Evolutionary conservation across 2,329 filamentous ascomycete species (phyloP).

Genomic region (Aspergillus fructus): DNA sequence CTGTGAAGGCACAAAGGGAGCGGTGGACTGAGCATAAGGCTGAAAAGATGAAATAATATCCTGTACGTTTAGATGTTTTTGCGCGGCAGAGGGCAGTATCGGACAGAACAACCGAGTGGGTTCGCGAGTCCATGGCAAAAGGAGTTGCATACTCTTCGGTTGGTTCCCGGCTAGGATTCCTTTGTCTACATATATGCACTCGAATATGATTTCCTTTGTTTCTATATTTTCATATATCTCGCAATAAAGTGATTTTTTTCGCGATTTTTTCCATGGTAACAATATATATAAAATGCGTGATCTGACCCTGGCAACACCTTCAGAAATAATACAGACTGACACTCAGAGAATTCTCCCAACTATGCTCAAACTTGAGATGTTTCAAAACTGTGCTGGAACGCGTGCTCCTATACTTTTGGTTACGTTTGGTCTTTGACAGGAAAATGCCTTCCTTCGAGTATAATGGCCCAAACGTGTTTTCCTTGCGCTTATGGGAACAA

Average conservation of each 20-base stretch:
- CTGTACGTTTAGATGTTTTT: slow-evolving; percentile 43
- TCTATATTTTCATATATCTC: not conserved
- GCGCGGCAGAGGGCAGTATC: slow-evolving; percentile 30
- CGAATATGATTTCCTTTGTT: slow-evolving; percentile 34
- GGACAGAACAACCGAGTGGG: slow-evolving; percentile 21
- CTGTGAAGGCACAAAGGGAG: slow-evolving; percentile 22
- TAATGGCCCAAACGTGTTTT: not conserved
- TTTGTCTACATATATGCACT: slow-evolving; percentile 26
- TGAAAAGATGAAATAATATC: slow-evolving; percentile 41
- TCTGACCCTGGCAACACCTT: not conserved
- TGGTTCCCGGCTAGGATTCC: slow-evolving; percentile 21
- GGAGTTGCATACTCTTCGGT: slow-evolving; percentile 20
- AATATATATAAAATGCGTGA: not conserved
- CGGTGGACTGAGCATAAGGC: slow-evolving; percentile 24
- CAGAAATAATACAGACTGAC: not conserved
- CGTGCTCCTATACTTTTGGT: no score
- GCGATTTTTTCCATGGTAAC: not conserved
- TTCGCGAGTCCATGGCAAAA: slow-evolving; percentile 14
- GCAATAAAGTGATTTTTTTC: not conserved
- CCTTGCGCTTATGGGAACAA: not conserved
- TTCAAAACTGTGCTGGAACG: no score
- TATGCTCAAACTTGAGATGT: no score
- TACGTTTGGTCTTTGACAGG: not conserved
- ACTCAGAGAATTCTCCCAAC: not conserved
- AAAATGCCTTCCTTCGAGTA: not conserved